These are phyloP conservation scores for Neurospora tetrasperma DNA, from an alignment of 495 filamentous ascomycete genomes.

Conservation along the genomic window DNA sequence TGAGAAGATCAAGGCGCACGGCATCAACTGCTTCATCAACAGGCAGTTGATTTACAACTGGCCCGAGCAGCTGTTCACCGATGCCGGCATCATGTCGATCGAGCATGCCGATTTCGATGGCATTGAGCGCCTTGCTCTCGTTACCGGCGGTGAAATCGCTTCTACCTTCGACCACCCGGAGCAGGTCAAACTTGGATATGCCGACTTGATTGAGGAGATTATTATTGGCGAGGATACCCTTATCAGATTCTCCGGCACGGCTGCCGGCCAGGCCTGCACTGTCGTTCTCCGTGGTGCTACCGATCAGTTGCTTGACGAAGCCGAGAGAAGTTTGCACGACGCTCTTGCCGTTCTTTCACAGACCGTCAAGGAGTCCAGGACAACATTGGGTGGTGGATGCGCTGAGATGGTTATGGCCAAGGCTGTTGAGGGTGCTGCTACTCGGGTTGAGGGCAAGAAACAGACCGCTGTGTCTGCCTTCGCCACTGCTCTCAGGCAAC, in stretches of 20 bases:
- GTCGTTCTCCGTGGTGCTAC: constrained; percentile 94
- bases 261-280: constrained; percentile 89
- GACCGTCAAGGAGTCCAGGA: constrained; percentile 88
- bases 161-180: constrained; percentile 98
- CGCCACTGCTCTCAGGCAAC: constrained; percentile 75
- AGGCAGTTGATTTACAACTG: constrained; percentile 99
- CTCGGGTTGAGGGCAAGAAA: constrained; percentile 93
- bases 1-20: constrained; percentile 95
- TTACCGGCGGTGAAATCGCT: constrained; percentile 93
- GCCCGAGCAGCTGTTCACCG: constrained; percentile 97
- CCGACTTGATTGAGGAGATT: constrained; percentile 93
- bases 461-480: constrained; percentile 88
- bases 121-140: constrained; percentile 86
- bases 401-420: constrained; percentile 99
- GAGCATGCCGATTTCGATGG: constrained; percentile 99
- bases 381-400: constrained; percentile 89
- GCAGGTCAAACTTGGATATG: constrained; percentile 87
- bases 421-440: constrained; percentile 88
- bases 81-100: constrained; percentile 95
- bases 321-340: constrained; percentile 91
- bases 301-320: constrained; percentile 92
- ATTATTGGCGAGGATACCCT: constrained; percentile 96
- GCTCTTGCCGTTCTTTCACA: constrained; percentile 94
- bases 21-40: constrained; percentile 99
- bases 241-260: constrained; percentile 94